Evolutionary conservation across 2,329 filamentous ascomycete genomes (phyloP).

Genomic region (Fusarium oxysporum): DNA sequence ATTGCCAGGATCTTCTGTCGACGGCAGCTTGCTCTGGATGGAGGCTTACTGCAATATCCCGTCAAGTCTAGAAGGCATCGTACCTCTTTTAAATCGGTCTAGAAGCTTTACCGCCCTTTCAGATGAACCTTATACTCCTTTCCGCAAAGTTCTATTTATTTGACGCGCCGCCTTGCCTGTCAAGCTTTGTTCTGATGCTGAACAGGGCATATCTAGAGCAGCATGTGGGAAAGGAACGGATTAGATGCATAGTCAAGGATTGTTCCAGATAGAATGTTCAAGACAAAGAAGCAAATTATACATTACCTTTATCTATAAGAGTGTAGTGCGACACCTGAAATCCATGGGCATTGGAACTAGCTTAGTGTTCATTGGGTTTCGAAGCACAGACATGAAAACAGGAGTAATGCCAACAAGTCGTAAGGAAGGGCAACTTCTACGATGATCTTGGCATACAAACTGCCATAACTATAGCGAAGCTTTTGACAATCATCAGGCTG

Average conservation of each 20-base stretch:
- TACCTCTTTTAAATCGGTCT: not conserved
- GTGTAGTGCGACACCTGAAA: not conserved
- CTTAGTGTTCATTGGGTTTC: not conserved
- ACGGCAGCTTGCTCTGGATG: constrained; percentile 13
- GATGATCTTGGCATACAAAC: not conserved
- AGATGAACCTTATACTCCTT: not conserved
- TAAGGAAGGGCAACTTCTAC: not conserved
- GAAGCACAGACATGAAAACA: not conserved
- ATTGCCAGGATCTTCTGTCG: not conserved
- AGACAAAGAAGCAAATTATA: not conserved
- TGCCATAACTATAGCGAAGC: not conserved
- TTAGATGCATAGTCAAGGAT: not conserved
- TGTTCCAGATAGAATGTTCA: not conserved
- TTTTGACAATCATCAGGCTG: not conserved
- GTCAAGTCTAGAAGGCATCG: not conserved
- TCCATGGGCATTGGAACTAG: not conserved
- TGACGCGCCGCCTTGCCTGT: not conserved
- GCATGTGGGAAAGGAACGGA: not conserved
- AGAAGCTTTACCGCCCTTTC: not conserved
- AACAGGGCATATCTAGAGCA: not conserved
- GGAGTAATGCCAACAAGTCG: not conserved
- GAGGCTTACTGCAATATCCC: constrained; percentile 7
- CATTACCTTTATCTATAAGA: too few species aligned
- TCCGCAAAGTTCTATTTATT: not conserved
- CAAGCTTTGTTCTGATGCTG: not conserved